These are phyloP conservation scores for Irpex rosettiformis DNA, from an alignment of 1,284 basidiomycete genomes.

Conservation along the genomic window DNA sequence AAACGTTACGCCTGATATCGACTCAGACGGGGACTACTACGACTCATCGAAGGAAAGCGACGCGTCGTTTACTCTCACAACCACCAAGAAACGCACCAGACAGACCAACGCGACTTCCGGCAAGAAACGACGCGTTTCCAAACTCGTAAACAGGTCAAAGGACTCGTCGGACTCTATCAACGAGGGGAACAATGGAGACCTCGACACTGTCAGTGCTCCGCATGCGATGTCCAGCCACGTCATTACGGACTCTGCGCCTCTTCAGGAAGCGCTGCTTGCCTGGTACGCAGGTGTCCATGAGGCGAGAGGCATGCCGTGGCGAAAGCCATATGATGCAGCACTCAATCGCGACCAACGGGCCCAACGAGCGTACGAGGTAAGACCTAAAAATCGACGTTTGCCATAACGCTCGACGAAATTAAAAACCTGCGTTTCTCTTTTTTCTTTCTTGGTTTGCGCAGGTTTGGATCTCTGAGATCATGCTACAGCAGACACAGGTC, in stretches of 20 bases:
- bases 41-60: neutral
- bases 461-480: slow-evolving; percentile 92
- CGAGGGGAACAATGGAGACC: too few relatives aligned
- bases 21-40: neutral
- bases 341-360: slow-evolving; percentile 49
- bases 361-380: slow-evolving; percentile 79
- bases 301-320: slow-evolving; percentile 82
- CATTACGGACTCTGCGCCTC: slow-evolving; percentile 32
- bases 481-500: slow-evolving; percentile 97
- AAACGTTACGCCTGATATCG: neutral
- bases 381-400: slow-evolving; percentile 1
- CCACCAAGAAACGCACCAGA: neutral
- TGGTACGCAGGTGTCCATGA: slow-evolving; percentile 72
- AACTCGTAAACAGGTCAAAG: neutral
- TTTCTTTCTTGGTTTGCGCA: slow-evolving; percentile 29
- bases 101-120: neutral
- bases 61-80: slow-evolving; percentile 1
- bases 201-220: slow-evolving; percentile 8
- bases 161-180: neutral
- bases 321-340: slow-evolving; percentile 60
- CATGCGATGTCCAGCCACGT: slow-evolving; percentile 34
- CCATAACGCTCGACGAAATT: neutral
- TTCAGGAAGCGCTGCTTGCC: slow-evolving; percentile 46
- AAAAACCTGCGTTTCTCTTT: neutral
- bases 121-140: slow-evolving; percentile 2